Evolutionary conservation across 495 filamentous ascomycete species (phyloP).

Genomic region (Margaritispora aquatica): DNA sequence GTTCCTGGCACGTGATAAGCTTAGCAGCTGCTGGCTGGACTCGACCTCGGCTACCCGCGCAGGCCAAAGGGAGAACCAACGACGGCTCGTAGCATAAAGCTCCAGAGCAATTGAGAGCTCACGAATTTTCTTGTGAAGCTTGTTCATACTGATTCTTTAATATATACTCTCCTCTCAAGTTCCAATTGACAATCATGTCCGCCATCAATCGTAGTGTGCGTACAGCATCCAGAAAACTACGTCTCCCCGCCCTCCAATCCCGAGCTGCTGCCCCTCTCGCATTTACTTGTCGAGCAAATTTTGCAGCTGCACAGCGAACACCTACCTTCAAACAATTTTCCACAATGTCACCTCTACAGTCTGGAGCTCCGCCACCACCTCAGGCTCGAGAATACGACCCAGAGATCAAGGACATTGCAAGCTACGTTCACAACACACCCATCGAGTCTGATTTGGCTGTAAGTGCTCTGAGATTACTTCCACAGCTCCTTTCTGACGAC

Average conservation of each 20-base stretch:
- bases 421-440: constrained; percentile 86
- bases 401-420: constrained; percentile 90
- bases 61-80: not conserved
- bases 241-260: constrained; percentile 22
- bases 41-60: not conserved
- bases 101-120: not conserved
- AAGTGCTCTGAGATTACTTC: constrained; percentile 30
- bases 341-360: constrained; percentile 48
- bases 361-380: constrained; percentile 43
- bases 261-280: constrained; percentile 22
- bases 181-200: constrained; percentile 23
- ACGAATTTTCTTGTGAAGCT: not conserved
- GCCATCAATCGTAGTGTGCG: constrained; percentile 24
- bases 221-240: constrained; percentile 21
- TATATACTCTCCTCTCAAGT: constrained; percentile 6
- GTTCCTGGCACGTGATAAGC: not conserved
- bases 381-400: constrained; percentile 65
- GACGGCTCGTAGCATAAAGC: not conserved
- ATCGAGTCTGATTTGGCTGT: constrained; percentile 91
- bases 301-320: constrained; percentile 15
- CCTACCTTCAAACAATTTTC: constrained; percentile 38
- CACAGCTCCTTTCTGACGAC: constrained; percentile 23
- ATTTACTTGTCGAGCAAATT: constrained; percentile 5
- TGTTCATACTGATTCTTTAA: not conserved
- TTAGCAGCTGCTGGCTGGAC: not conserved